phyloP scores from a whole-genome alignment of 1,284 basidiomycete genomes.

The Cutaneotrichosporon mucoides region DNA sequence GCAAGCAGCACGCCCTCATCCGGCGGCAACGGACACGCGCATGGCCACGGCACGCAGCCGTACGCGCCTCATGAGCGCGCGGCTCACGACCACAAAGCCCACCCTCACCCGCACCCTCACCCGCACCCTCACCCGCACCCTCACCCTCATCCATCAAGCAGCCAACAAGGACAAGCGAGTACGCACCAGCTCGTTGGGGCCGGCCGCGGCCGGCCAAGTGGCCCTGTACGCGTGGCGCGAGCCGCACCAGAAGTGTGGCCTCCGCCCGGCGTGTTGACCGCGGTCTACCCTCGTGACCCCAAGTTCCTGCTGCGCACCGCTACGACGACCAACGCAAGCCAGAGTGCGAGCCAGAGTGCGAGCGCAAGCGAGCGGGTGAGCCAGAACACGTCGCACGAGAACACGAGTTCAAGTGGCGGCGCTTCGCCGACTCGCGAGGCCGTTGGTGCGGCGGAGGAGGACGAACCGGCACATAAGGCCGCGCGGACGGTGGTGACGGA shows the following conservation, averaged over 20 bases:
- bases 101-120: not conserved
- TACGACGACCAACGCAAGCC: too few species aligned
- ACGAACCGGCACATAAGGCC: slow-evolving; percentile 3
- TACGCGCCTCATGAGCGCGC: not conserved
- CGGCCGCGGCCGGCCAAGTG: not conserved
- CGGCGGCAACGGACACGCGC: too few species aligned
- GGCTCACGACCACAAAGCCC: not conserved
- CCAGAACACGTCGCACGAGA: slow-evolving; percentile 11
- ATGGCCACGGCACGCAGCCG: not conserved
- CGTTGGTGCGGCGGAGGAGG: not conserved
- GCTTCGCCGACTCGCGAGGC: not conserved
- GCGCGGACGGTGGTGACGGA: slow-evolving; percentile 1
- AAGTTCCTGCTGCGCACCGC: slow-evolving; percentile 8
- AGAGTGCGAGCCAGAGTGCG: too few species aligned
- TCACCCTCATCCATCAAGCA: too few species aligned
- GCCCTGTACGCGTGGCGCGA: not conserved
- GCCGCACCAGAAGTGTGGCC: slow-evolving; percentile 28
- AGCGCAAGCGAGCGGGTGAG: not conserved
- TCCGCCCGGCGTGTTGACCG: slow-evolving; percentile 20
- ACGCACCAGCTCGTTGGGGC: not conserved
- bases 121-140: too few species aligned
- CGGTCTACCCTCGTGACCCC: slow-evolving; percentile 34
- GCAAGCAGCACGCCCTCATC: slow-evolving; percentile 5
- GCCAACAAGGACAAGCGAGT: too few species aligned
- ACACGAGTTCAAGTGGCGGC: not conserved